Percentiles rank a stretch among this genome's conserved stretches.
These are phyloP conservation scores for Gossypioides kirkii DNA, from an alignment of 345 rosid genomes.

Conservation along the genomic window DNA sequence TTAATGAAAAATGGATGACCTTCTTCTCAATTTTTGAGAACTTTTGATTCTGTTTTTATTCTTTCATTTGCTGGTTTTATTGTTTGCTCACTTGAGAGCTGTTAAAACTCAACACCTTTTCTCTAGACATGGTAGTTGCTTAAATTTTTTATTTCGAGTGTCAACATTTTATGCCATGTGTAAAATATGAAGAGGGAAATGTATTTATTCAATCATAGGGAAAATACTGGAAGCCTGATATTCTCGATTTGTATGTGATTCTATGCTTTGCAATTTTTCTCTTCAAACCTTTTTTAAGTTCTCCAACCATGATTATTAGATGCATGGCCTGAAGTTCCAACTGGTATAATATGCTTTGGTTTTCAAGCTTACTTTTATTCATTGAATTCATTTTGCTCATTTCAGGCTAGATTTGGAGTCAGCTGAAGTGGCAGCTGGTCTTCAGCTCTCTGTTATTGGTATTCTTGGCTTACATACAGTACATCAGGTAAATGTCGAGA, in stretches of 20 bases:
- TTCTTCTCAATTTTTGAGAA: no score
- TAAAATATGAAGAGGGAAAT: conserved; percentile 2
- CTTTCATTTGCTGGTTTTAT: background rate
- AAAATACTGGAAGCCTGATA: background rate
- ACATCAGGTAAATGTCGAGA: conserved; percentile 56
- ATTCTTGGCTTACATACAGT: conserved; percentile 77
- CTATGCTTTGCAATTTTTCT: background rate
- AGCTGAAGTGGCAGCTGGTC: conserved; percentile 66
- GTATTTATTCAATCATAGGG: background rate
- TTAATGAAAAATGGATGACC: no score
- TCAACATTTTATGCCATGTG: background rate
- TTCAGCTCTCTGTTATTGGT: conserved; percentile 77
- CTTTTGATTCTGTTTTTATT: no score
- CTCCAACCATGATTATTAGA: background rate
- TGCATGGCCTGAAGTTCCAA: background rate
- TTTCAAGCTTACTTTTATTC: background rate
- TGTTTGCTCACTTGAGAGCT: no score
- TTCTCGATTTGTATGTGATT: background rate
- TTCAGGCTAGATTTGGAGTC: conserved; percentile 65
- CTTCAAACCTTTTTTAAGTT: background rate
- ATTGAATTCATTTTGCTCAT: conserved; percentile 15
- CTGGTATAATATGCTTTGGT: background rate
- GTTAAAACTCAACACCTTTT: no score
- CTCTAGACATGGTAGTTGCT: background rate
- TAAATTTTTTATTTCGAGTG: background rate